These are phyloP conservation scores for Magnusiomyces starmeri DNA, from an alignment of 1,139 yeast genomes.

Conservation along the genomic window DNA sequence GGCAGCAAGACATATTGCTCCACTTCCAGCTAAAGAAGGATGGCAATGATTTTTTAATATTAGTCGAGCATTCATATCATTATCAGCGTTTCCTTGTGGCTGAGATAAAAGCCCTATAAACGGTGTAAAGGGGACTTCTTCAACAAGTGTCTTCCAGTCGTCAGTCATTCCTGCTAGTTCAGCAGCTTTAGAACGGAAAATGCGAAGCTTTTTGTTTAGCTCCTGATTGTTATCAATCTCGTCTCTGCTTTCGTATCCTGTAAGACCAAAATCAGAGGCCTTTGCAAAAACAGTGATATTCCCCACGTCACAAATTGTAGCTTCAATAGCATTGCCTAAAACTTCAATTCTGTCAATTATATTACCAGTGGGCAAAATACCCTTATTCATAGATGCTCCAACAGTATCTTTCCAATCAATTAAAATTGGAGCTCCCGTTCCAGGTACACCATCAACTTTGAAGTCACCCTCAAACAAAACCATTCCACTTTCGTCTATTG, in stretches of 20 bases:
- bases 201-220: background rate
- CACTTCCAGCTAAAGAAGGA: background rate
- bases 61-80: background rate
- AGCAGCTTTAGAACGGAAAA: background rate
- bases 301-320: slow-evolving; percentile 3
- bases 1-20: background rate
- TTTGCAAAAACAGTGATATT: slow-evolving; percentile 4
- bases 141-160: background rate
- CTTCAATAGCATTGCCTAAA: background rate
- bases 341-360: background rate
- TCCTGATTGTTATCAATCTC: background rate
- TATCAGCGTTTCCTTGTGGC: background rate
- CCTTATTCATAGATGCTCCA: background rate
- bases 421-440: slow-evolving; percentile 4
- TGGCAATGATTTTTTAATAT: background rate
- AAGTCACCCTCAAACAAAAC: slow-evolving; percentile 1
- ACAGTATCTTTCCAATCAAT: slow-evolving; percentile 7
- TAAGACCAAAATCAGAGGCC: slow-evolving; percentile 1
- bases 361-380: slow-evolving; percentile 2
- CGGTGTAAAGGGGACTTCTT: background rate
- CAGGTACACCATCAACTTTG: slow-evolving; percentile 4
- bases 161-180: background rate
- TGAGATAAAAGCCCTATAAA: background rate
- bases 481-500: background rate
- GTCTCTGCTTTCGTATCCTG: background rate